Evolutionary conservation across 1,284 basidiomycete genomes (phyloP), one percentile per base, ranked within the genome.

Genomic region (Trichosporon sp.): DNA sequence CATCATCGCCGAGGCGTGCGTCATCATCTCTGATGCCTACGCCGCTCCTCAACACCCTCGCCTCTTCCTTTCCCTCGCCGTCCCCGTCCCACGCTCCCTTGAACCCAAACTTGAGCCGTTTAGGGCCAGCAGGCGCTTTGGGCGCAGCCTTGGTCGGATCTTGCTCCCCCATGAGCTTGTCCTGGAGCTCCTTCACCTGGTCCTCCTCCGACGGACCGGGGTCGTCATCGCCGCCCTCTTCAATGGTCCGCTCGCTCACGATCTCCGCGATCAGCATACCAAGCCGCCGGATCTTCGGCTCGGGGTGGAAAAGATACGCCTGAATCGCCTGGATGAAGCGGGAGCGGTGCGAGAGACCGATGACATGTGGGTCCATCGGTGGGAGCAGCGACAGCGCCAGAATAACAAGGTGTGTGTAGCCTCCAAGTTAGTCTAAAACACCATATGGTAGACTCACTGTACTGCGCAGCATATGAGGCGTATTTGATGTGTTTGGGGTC

Each of bases 211-310:
- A 59, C 16, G 66, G 37, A 0, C 66, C 68, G 1, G 63, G 21
- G 12, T 40, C 68, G 1, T 61, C 70, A 14, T 65, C 65, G 6
- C 73, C 63, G 4, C 73, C 69, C 12, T 67, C 69, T 32, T 68
- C 68, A 12, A 68, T 66, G 6, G 80, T 85, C 26, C 75, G 76
- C 70, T 75, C 76, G 70, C 78, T 81, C 6, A 86, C 70, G 26
- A 91, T 85, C 81, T 99, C 96, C 0, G 93, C 96, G 0, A 90
- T 89, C 11, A 98, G 87, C 95, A 98, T 97, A 1, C 96, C 96
- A 75, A 94, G 91, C n/a, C 91, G 87, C 1, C 96, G 90, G 12
- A 97, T 87, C 1, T 88, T 87, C 2, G 87, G 84, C 71, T 96
- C 93, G 2, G 91, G 85, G 77, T 97, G 94, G 0, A 87, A 87